Evolutionary conservation across 2,329 filamentous ascomycete species (phyloP), one percentile per base, ranked within the genome.

Genomic region (Chrysoporthe austroafricana): DNA sequence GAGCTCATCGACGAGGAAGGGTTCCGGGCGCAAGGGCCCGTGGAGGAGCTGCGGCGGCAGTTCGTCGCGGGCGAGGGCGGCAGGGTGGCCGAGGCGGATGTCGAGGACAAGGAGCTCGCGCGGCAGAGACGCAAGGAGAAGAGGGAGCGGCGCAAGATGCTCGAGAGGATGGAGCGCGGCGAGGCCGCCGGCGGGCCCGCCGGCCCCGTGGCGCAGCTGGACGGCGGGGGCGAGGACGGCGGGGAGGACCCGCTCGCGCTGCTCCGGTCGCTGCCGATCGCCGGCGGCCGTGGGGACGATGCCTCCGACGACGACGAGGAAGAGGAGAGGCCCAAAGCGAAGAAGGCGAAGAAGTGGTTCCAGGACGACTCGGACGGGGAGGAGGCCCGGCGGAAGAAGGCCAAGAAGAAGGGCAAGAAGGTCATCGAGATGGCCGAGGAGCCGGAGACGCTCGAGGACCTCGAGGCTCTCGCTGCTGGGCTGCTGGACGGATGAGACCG

Each of bases 1-100:
- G 92, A 97, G 77, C 88, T 99, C 72, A 91, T 95, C 76, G 88
- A 92, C 77, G 93, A 97, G 79, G 89, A 90, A 0, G 88, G 90
- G 71, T 99, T 98, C 85, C 84, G 83, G 70, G 85, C 87, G 50
- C 86, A 89, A 64, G 96, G 95, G 46, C 83, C 90, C 34, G 91
- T 92, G 2, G 91, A 94, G 72, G 86, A 87, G 61, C 93, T 96
- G 78, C 86, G 93, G 59, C 84, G 86, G 73, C 87, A 85, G 72
- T 99, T 97, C 82, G 82, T 98, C 77, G 89, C 91, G 60, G 85
- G 85, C 69, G 95, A 97, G 78, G 82, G 86, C 13, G 85, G 87
- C 73, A 87, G 90, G 71, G 92, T 96, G 42, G 84, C 85, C 72
- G 84, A 87, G 74, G 92, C 90, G 26, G 96, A 99, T 81, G 79